These are phyloP conservation scores for Pseudopediastrum boryanum DNA, from an alignment of 139 green algal genomes.

Conservation along the genomic window DNA sequence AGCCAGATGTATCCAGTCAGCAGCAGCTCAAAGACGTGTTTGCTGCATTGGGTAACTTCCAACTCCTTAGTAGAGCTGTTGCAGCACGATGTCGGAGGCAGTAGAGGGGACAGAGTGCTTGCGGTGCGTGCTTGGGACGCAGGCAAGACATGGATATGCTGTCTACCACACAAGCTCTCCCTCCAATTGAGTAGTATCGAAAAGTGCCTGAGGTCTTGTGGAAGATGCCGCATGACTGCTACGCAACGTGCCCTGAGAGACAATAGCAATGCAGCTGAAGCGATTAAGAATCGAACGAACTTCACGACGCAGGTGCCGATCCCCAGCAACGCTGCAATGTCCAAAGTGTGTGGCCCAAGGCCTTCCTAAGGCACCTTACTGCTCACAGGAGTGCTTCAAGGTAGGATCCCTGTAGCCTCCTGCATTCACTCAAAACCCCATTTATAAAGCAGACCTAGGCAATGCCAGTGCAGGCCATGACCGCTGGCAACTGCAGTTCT, in stretches of 20 bases:
- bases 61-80: too few species aligned
- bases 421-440: neutral
- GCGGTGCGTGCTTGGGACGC: neutral
- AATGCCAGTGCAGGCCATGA: too few species aligned
- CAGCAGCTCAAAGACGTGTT: too few species aligned
- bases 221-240: neutral
- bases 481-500: too few species aligned
- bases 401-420: conserved; percentile 31
- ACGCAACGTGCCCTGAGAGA: neutral
- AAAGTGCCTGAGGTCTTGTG: too few species aligned
- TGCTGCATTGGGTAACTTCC: too few species aligned
- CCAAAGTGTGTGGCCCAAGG: conserved; percentile 89
- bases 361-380: conserved; percentile 85
- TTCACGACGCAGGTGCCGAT: conserved; percentile 62
- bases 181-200: neutral
- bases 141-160: neutral
- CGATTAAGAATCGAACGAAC: neutral
- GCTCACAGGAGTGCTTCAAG: conserved; percentile 97
- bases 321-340: conserved; percentile 88
- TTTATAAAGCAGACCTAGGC: too few species aligned
- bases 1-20: too few species aligned
- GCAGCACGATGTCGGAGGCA: too few species aligned
- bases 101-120: neutral
- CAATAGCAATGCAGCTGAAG: neutral
- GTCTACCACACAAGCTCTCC: neutral